These are phyloP conservation scores for Beauveria scarabaeidicola DNA, from an alignment of 2,329 filamentous ascomycete species.

Conservation along the genomic window DNA sequence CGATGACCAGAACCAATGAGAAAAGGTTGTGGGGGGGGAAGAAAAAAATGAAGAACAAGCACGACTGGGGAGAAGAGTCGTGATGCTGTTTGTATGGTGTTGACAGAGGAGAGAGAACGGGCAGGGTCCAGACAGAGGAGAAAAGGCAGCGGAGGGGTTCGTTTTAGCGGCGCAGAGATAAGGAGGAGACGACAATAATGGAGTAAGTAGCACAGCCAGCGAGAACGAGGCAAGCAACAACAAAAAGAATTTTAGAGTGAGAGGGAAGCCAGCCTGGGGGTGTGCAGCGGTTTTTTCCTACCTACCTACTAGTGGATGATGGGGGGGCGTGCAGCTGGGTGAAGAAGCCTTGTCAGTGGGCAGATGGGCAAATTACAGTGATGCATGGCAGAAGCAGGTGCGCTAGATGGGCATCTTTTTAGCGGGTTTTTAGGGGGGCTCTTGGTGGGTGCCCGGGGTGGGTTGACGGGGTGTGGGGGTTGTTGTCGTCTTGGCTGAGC, in stretches of 20 bases:
- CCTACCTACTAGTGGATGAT: neutral
- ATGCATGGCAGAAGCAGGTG: slow-evolving; percentile 1
- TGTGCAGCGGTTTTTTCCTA: neutral
- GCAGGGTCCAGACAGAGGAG: slow-evolving; percentile 7
- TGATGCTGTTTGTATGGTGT: slow-evolving; percentile 8
- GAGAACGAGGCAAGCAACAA: slow-evolving; percentile 1
- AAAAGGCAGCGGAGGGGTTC: slow-evolving; percentile 9
- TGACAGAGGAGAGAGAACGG: slow-evolving; percentile 2
- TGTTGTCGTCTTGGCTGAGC: too few relatives aligned
- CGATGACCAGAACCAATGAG: slow-evolving; percentile 7
- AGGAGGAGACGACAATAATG: neutral
- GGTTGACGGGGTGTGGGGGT: neutral
- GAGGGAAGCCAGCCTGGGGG: neutral
- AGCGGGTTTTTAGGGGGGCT: neutral
- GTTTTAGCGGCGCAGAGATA: slow-evolving; percentile 9
- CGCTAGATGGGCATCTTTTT: neutral
- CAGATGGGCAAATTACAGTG: slow-evolving; percentile 8
- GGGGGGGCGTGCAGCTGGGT: neutral
- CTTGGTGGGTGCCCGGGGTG: neutral
- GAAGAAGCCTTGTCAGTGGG: neutral
- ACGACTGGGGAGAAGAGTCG: slow-evolving; percentile 9
- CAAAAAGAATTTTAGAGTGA: neutral
- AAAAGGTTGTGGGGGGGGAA: neutral
- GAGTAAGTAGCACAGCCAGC: neutral
- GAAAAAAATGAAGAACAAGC: neutral